Evolutionary conservation across 1,284 basidiomycete species (phyloP), one percentile per base, ranked within the genome.

Genomic region (Tetrapyrgos nigripes): DNA sequence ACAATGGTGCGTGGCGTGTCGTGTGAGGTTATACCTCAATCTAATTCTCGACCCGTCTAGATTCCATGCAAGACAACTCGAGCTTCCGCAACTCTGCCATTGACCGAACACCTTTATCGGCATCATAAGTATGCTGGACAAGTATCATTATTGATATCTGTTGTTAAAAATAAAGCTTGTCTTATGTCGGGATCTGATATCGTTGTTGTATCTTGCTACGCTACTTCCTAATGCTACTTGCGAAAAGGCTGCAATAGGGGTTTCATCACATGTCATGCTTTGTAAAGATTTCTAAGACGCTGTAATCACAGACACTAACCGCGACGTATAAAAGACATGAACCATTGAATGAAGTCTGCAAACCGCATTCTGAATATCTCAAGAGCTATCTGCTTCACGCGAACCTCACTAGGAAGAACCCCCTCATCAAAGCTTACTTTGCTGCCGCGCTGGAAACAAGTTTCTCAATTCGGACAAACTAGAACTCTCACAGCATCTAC

Each of bases 61-160:
- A 92, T 73, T 92, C 91, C 50, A 88, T 93, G 84, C 89, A 91
- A 67, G 91, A 92, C 76, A 91, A 87, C 69, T 91, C 89, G 27
- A 91, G 87, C 65, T 92, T 92, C 77, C 83, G 91, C 26, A 87
- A 84, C 69, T 81, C 84, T 29, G 82, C 85, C 19, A 78, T 85
- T 56, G 87, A 89, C 66, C 79, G 86, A 47, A 77, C 80, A 17
- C 76, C 81, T 28, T 62, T 75, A 58, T 72, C 76, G 14, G 46
- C n/a, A 23, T 48, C 46, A 9, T 10, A 24, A 46, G 27, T 35
- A 13, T 5, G 17, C 13, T n/a, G 37, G 19, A 40, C 13, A 40
- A 40, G 14, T 57, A 57, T 57, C 49, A 50, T 57, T 57, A 57
- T 57, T 47, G 40, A 46, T 51, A 50, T 44, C n/a, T n/a, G n/a